These are phyloP conservation scores for Trichomonas tenax DNA, from an alignment of 208 protist genomes.

Conservation along the genomic window DNA sequence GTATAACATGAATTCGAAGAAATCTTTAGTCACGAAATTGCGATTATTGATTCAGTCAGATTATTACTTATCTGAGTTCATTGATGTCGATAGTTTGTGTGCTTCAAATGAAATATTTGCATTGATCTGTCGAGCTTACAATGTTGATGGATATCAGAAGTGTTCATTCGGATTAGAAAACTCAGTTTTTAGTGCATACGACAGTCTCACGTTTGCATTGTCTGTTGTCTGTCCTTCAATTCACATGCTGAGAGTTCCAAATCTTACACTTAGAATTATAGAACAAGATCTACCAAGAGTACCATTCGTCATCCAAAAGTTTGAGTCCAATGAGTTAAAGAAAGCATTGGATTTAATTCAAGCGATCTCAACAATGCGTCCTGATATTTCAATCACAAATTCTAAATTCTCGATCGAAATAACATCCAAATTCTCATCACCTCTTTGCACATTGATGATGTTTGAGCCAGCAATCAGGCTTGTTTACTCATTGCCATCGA, in stretches of 20 bases:
- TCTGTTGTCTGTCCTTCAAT: background rate
- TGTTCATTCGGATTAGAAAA: background rate
- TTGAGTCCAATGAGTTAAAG: background rate
- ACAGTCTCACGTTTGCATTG: background rate
- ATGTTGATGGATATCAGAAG: background rate
- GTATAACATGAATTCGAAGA: background rate
- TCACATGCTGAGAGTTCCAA: background rate
- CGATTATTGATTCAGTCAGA: background rate
- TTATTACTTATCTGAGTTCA: background rate
- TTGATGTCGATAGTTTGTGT: background rate
- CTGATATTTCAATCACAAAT: background rate
- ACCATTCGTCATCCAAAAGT: background rate
- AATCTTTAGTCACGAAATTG: background rate
- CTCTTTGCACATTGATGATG: background rate
- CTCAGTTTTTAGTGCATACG: background rate
- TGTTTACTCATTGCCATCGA: background rate
- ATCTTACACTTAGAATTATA: background rate
- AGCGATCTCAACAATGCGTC: background rate
- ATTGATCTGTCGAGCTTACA: background rate
- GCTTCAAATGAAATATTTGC: background rate
- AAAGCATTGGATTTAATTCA: background rate
- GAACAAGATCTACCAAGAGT: background rate
- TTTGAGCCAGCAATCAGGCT: background rate
- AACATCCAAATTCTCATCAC: background rate
- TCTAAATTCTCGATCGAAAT: background rate